Conservation (phyloP, 2,329 filamentous ascomycete genomes). For the Colletotrichum shisoi region DNA sequence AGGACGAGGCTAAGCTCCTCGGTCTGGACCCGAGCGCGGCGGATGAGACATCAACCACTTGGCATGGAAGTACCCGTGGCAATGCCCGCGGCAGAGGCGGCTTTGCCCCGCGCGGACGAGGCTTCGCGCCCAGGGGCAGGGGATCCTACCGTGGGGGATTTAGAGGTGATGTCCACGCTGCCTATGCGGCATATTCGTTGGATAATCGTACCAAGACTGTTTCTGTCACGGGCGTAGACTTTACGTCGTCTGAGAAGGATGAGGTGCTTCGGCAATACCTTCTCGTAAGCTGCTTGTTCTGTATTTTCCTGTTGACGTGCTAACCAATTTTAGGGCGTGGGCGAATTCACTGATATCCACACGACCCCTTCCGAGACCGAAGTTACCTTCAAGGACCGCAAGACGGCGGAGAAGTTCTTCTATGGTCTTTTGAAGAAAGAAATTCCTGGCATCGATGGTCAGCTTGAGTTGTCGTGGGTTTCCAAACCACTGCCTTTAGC, state of each 20-base stretch:
- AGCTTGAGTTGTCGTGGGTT: constrained; percentile 72
- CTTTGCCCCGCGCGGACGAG: constrained; percentile 47
- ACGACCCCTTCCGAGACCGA: constrained; percentile 57
- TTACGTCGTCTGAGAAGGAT: constrained; percentile 68
- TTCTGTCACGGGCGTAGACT: constrained; percentile 69
- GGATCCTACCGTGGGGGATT: constrained; percentile 52
- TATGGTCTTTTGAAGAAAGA: constrained; percentile 63
- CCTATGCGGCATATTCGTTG: constrained; percentile 70
- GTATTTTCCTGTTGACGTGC: not conserved
- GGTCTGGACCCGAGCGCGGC: constrained; percentile 69
- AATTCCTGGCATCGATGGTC: constrained; percentile 69
- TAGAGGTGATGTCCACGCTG: constrained; percentile 59
- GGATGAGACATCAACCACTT: constrained; percentile 52
- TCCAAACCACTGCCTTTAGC: constrained; percentile 45
- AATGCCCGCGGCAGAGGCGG: constrained; percentile 56
- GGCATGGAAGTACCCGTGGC: constrained; percentile 44
- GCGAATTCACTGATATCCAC: constrained; percentile 68
- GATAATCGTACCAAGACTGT: constrained; percentile 79
- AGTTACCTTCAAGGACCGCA: constrained; percentile 71
- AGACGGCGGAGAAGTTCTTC: constrained; percentile 75
- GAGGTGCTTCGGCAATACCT: constrained; percentile 76
- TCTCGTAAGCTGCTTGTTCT: constrained; percentile 59
- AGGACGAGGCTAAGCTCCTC: constrained; percentile 74
- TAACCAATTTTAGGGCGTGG: constrained; percentile 59
- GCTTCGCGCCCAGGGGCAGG: constrained; percentile 50